These are phyloP conservation scores for Linnemannia hyalina DNA, from an alignment of 192 early-diverging fungal species.

Conservation along the genomic window DNA sequence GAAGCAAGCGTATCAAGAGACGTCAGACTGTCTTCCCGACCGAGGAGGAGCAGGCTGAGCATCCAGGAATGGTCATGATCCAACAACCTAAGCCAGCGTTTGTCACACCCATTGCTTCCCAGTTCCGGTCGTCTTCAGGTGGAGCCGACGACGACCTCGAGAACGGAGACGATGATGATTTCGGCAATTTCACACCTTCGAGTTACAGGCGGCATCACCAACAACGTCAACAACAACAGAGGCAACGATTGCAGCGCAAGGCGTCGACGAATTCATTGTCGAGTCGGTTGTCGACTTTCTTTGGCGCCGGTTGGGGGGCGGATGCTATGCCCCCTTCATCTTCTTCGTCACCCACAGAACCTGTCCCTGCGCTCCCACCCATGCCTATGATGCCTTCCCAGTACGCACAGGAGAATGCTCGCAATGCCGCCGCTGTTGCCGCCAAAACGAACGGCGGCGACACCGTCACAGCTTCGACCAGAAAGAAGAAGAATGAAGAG, in stretches of 20 bases:
- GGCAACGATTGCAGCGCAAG: slow-evolving; percentile 15
- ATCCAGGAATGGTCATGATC: slow-evolving; percentile 24
- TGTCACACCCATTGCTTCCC: slow-evolving; percentile 50
- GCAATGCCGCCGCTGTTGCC: neutral
- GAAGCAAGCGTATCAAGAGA: slow-evolving; percentile 31
- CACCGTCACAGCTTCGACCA: neutral
- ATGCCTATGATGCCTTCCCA: slow-evolving; percentile 35
- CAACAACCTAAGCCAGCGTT: slow-evolving; percentile 52
- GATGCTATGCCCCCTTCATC: slow-evolving; percentile 19
- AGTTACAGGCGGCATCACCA: slow-evolving; percentile 52
- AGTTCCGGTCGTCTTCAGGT: slow-evolving; percentile 29
- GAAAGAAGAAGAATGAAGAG: slow-evolving; percentile 15
- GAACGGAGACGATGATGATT: slow-evolving; percentile 30
- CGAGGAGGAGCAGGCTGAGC: slow-evolving; percentile 12
- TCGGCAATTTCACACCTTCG: slow-evolving; percentile 32
- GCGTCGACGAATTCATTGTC: slow-evolving; percentile 39
- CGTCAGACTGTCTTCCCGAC: slow-evolving; percentile 47
- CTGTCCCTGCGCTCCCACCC: slow-evolving; percentile 5
- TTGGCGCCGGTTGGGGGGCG: slow-evolving; percentile 43
- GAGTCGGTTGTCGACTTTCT: slow-evolving; percentile 47
- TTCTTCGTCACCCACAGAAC: neutral
- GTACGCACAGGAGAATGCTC: slow-evolving; percentile 19
- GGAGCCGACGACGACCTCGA: neutral
- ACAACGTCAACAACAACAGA: slow-evolving; percentile 36
- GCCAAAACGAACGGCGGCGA: neutral